phyloP scores from a whole-genome alignment of 306 rosid species.

The Benincasa hispida region DNA sequence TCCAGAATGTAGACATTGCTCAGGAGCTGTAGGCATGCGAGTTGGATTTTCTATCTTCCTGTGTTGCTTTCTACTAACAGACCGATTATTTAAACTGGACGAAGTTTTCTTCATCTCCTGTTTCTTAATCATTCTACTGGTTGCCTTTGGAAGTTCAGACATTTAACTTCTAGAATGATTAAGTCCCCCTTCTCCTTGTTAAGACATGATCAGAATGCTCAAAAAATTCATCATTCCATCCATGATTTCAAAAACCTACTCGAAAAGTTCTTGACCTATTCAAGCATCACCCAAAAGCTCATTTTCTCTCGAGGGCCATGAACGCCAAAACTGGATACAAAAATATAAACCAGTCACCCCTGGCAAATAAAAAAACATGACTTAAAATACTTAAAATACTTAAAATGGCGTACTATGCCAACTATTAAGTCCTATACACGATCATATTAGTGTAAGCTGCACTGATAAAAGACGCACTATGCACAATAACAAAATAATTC shows the following conservation, averaged over 20 bases:
- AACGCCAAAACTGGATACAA: constrained; percentile 34
- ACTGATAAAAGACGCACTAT: not conserved
- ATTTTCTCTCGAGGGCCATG: constrained; percentile 68
- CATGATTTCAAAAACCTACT: constrained; percentile 50
- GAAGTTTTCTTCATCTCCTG: constrained; percentile 57
- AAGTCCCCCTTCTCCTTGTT: constrained; percentile 26
- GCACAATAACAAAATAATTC: not conserved
- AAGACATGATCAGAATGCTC: constrained; percentile 24
- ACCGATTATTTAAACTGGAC: constrained; percentile 36
- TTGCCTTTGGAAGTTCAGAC: constrained; percentile 39
- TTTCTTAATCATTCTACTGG: constrained; percentile 52
- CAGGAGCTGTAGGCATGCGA: constrained; percentile 43
- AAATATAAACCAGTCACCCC: not conserved
- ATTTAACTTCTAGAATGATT: constrained; percentile 33
- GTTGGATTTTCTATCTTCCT: constrained; percentile 83
- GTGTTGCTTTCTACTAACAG: constrained; percentile 49
- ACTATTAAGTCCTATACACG: not conserved
- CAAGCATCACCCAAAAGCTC: constrained; percentile 63
- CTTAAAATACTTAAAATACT: not conserved
- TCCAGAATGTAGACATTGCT: constrained; percentile 55
- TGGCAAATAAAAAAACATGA: not conserved
- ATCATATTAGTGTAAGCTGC: not conserved
- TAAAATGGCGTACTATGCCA: not conserved
- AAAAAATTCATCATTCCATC: constrained; percentile 58
- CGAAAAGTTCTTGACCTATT: constrained; percentile 53